These are phyloP conservation scores for Amphibolis antarctica DNA, from an alignment of 106 monocot genomes.

Conservation along the genomic window DNA sequence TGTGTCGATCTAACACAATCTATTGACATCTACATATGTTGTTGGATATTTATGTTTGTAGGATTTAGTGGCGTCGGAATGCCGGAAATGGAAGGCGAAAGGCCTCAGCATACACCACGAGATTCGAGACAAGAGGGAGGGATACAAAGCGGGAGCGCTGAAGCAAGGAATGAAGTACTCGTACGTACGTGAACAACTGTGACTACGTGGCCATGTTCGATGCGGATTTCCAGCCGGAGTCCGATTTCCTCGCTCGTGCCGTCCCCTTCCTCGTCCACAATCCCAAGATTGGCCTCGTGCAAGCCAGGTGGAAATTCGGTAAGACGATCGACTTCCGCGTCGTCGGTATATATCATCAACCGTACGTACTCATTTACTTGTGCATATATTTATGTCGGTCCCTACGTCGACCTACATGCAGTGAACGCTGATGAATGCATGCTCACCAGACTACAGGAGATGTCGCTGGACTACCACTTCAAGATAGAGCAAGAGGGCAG, in stretches of 20 bases:
- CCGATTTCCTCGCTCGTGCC: slow-evolving; percentile 47
- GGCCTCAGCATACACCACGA: not conserved
- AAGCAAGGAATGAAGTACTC: not conserved
- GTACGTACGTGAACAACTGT: slow-evolving; percentile 14
- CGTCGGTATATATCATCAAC: too few species aligned
- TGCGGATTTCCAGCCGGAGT: slow-evolving; percentile 61
- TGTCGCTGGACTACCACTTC: slow-evolving; percentile 82
- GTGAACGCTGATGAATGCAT: slow-evolving; percentile 77
- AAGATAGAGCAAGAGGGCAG: slow-evolving; percentile 75
- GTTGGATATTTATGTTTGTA: not conserved
- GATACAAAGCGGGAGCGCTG: not conserved
- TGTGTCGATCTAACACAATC: too few species aligned
- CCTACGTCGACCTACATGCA: slow-evolving; percentile 30
- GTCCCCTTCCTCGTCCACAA: slow-evolving; percentile 57
- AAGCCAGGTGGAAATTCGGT: slow-evolving; percentile 80
- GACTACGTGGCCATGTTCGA: slow-evolving; percentile 68
- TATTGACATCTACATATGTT: too few species aligned
- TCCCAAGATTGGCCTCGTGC: slow-evolving; percentile 58
- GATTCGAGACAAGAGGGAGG: not conserved
- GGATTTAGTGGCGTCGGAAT: not conserved
- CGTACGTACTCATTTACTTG: too few species aligned
- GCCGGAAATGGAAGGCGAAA: not conserved
- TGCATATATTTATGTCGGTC: too few species aligned
- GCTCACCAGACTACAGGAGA: slow-evolving; percentile 75
- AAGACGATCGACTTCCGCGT: not conserved